These are phyloP conservation scores for Agroathelia rolfsii DNA, from an alignment of 1,284 basidiomycete species.

Conservation along the genomic window DNA sequence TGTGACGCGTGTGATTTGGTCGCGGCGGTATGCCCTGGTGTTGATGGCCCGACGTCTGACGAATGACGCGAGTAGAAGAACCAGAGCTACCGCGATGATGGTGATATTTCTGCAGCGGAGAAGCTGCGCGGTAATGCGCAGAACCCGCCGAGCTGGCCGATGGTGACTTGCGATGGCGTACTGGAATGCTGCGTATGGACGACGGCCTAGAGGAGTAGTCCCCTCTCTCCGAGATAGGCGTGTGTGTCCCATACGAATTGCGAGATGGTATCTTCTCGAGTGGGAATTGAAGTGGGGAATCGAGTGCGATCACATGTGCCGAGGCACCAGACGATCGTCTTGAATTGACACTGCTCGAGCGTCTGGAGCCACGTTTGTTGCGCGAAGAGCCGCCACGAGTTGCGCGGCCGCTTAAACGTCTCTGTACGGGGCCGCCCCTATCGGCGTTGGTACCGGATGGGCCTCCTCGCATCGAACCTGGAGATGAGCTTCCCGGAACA, in stretches of 20 bases:
- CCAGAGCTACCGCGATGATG: constrained; percentile 66
- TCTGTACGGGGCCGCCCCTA: too few species aligned
- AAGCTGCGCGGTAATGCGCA: constrained; percentile 47
- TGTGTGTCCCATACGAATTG: constrained; percentile 61
- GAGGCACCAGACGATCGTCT: constrained; percentile 62
- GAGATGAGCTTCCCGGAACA: too few species aligned
- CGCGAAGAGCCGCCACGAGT: too few species aligned
- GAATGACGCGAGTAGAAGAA: constrained; percentile 67
- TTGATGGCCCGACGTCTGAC: constrained; percentile 45
- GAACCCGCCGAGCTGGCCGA: constrained; percentile 68
- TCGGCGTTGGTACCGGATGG: too few species aligned
- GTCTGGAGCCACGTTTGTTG: too few species aligned
- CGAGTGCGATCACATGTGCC: constrained; percentile 46
- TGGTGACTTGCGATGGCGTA: constrained; percentile 56
- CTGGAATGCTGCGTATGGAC: constrained; percentile 56
- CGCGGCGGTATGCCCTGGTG: constrained; percentile 23
- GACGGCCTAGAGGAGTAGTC: constrained; percentile 65
- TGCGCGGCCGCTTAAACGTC: too few species aligned
- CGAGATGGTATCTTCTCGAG: constrained; percentile 42
- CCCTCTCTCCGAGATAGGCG: constrained; percentile 71
- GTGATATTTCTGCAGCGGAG: constrained; percentile 54
- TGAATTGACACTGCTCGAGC: constrained; percentile 78
- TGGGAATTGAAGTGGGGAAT: constrained; percentile 35
- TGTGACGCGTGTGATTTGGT: constrained; percentile 50
- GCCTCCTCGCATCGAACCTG: too few species aligned